Evolutionary conservation across 2,329 filamentous ascomycete genomes (phyloP), one percentile per base, ranked within the genome.

Genomic region (Hymenoscyphus scutula): DNA sequence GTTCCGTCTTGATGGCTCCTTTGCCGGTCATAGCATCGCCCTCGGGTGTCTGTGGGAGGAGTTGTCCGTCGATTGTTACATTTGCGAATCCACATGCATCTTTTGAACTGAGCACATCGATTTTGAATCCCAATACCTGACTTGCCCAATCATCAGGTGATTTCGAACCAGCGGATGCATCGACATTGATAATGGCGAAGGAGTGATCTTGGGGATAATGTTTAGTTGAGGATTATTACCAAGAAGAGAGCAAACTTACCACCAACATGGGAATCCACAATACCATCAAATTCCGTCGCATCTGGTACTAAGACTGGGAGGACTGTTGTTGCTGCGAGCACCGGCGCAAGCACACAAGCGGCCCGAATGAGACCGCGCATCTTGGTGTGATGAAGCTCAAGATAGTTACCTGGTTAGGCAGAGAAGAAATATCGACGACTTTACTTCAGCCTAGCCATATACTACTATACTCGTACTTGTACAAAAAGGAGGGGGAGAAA

Each of bases 81-180:
- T 80, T 80, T 65, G 76, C 78, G 68, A 74, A 74, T 2, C 78
- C 80, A 67, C 82, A 84, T 29, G 77, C 74, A n/a, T 76, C 71
- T 10, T 74, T 72, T 10, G 80, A 79, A 62, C 80, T 77, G 34
- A 77, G 70, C 41, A 84, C 72, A 64, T 81, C 76, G 55, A 84
- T 69, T 54, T 75, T 75, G 56, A 84, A 67, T 32, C 51, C 58
- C 5, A 72, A 29, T 3, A 64, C 34, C 19, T 63, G 58, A 5
- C 10, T 53, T 6, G 61, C 53, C 60, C 59, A 62, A 27, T 66
- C 56, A 59, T 70, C 66, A 68, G 59, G 63, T 71, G 69, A 69
- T 58, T 51, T 53, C n/a, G 59, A 60, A 19, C 63, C 64, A 23
- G 30, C 60, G 30, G 63, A 62, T 38, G 68, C 37, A 38, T 67